phyloP scores from a whole-genome alignment of 495 filamentous ascomycete species.

The Polyplosphaeria fusca region DNA sequence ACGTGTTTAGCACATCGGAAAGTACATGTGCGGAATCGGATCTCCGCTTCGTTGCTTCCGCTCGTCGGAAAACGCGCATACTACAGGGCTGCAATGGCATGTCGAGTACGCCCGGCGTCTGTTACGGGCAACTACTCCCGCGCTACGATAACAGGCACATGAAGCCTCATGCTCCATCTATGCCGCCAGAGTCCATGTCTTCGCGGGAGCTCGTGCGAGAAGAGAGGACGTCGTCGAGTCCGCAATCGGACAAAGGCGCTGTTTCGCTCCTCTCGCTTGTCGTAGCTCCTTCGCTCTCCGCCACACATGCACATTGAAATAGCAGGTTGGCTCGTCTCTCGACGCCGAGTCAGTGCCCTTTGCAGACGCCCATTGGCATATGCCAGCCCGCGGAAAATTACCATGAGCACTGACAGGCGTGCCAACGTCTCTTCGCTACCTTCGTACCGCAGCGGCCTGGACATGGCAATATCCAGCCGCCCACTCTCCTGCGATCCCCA shows the following conservation, averaged over 20 bases:
- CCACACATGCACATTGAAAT: not conserved
- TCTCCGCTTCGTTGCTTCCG: no score
- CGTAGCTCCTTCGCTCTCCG: not conserved
- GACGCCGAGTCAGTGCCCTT: not conserved
- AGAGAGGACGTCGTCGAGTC: not conserved
- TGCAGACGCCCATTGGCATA: no score
- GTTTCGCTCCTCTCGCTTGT: not conserved
- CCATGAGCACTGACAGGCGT: not conserved
- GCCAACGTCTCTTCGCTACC: not conserved
- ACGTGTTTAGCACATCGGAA: no score
- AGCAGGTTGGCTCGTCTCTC: not conserved
- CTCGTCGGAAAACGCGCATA: no score
- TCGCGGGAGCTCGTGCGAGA: no score
- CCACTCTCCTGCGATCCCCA: not conserved
- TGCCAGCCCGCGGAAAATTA: not conserved
- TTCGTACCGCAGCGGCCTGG: not conserved
- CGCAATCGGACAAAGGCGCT: not conserved
- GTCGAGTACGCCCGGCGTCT: no score
- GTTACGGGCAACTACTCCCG: no score
- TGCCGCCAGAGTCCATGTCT: no score
- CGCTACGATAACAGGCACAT: no score
- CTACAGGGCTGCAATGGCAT: no score
- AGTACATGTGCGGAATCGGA: no score
- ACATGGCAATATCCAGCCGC: not conserved
- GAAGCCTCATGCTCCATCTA: no score